Percentiles rank a stretch among this genome's conserved stretches.
These are phyloP conservation scores for Chrysanthemum seticuspe DNA, from an alignment of 129 eudicot genomes.

Conservation along the genomic window DNA sequence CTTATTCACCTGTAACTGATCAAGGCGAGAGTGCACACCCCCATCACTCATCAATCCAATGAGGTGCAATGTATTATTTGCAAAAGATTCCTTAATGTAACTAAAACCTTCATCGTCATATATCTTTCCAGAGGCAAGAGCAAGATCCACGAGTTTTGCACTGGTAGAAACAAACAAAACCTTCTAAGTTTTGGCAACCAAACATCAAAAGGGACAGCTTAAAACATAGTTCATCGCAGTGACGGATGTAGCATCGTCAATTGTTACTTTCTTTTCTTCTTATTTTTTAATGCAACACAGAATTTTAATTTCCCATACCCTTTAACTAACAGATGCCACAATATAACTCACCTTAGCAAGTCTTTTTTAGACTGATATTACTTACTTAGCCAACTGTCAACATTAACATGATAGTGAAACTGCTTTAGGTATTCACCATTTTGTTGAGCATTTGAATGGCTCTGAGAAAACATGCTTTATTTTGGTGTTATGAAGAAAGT, in stretches of 20 bases:
- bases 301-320: background rate
- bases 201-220: background rate
- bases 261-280: background rate
- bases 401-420: background rate
- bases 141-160: conserved; percentile 92
- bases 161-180: conserved; percentile 31
- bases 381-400: background rate
- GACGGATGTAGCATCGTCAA: background rate
- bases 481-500: background rate
- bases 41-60: conserved; percentile 95
- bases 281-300: background rate
- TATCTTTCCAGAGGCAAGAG: conserved; percentile 89
- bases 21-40: conserved; percentile 94
- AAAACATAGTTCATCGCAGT: background rate
- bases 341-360: background rate
- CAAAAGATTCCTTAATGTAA: conserved; percentile 72
- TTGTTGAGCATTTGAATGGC: background rate
- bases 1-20: conserved; percentile 69
- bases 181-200: background rate
- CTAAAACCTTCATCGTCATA: conserved; percentile 85
- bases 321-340: background rate
- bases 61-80: conserved; percentile 75
- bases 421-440: background rate
- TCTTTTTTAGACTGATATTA: background rate
- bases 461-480: background rate